phyloP scores from a whole-genome alignment of 345 rosid genomes.

The Eucalyptus erythrocorys region DNA sequence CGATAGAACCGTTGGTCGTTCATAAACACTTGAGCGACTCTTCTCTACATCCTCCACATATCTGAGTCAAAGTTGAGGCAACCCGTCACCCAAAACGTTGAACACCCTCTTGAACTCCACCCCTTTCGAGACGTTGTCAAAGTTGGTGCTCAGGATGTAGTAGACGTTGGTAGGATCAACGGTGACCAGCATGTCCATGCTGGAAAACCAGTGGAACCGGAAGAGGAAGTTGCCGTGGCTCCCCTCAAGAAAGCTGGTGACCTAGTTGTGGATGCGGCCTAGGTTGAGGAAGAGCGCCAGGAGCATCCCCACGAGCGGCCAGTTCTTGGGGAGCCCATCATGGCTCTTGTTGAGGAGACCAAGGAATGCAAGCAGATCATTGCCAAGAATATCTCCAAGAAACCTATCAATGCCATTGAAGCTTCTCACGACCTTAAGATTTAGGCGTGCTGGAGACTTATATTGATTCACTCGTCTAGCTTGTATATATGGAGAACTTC shows the following conservation, averaged over 20 bases:
- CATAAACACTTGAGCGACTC: slow-evolving; percentile 11
- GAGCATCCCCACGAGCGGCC: slow-evolving; percentile 52
- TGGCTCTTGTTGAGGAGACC: background rate
- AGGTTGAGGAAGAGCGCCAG: slow-evolving; percentile 15
- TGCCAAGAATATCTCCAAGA: slow-evolving; percentile 19
- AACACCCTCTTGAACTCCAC: slow-evolving; percentile 20
- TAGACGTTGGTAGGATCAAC: slow-evolving; percentile 41
- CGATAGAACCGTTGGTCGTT: slow-evolving; percentile 9
- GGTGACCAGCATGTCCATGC: too few relatives aligned
- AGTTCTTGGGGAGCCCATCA: slow-evolving; percentile 9
- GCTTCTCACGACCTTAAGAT: background rate
- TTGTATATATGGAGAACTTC: too few relatives aligned
- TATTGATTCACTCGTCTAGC: background rate
- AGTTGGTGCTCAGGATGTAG: slow-evolving; percentile 27
- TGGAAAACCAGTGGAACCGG: slow-evolving; percentile 14
- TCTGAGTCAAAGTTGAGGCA: slow-evolving; percentile 30
- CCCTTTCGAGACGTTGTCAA: too few relatives aligned
- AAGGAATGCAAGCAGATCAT: slow-evolving; percentile 15
- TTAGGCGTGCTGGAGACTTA: background rate
- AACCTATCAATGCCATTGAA: background rate
- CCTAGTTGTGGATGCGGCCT: slow-evolving; percentile 15
- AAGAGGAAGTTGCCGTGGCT: slow-evolving; percentile 7
- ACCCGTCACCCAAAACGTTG: slow-evolving; percentile 47
- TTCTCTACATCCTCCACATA: slow-evolving; percentile 36
- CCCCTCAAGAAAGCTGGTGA: slow-evolving; percentile 4